Evolutionary conservation across 164 flowering plant species (phyloP), one percentile per base, ranked within the genome.

Genomic region (Vitis cinerea): DNA sequence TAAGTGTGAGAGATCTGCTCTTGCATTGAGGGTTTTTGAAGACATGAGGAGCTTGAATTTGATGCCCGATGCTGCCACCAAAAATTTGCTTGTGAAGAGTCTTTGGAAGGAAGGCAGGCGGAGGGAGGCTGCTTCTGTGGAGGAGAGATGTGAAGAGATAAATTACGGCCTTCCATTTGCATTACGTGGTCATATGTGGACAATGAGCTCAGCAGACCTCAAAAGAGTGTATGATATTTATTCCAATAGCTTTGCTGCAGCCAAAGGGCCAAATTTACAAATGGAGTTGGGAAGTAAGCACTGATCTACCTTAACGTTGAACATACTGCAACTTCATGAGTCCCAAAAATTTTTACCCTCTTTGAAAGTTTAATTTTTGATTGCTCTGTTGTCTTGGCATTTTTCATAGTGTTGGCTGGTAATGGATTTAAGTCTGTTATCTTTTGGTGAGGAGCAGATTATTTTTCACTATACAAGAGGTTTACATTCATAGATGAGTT

Each of bases 61-160:
- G 74, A 53, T 81, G 71, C 97, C 90, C 16, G 99, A 95, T 81
- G 63, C 72, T 63, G 78, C 82, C 61, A 93, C 97, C 10, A 95
- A 91, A 77, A 78, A 79, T 8, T 75, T 90, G 79, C 97, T 95
- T 47, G 90, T 91, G 67, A 95, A 83, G 72, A 82, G 98, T 79
- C 88, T 95, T 8, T 93, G 99, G 98, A 87, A 84, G 70, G 99
- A 95, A 82, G 96, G 92, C 10, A 91, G 79, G 80, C 79, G 88
- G 53, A 80, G 85, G 78, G 98, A 95, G 82, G 99, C 97, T 19
- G 94, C 98, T 55, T 58, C 57, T 50, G 90, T 91, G 10, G 90
- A 87, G 77, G 95, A 91, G 75, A 84, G 71, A 61, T 75, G 81
- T 70, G 87, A 83, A 76, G 86, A 84, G 56, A 73, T 66, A 47